Base-by-base conservation (phyloP, 306 rosid species). In the Corylus heterophylla region DNA sequence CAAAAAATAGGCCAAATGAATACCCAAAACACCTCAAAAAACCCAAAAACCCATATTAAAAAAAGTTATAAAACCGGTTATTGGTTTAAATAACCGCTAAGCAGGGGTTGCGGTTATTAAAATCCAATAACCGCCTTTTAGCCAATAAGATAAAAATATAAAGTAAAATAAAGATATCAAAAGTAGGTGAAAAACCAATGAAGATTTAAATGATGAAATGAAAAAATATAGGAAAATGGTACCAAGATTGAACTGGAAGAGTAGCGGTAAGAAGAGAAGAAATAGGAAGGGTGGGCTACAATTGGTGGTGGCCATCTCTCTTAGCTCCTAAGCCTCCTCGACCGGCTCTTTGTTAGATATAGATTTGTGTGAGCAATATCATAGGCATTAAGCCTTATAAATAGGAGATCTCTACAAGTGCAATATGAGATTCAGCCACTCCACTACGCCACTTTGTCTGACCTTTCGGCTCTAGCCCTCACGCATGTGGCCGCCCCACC, bases 381-480 rank as follows among this genome's bases (percentile, higher is more conserved):
- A 0, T 1, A 25, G n/a, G 51, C 78, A 31, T 31, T 42, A 0
- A 1, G 14, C 84, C 74, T 83, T 86, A 86, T 88, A 88, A 85
- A 90, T 79, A 63, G 73, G 10, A 61, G 77, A 42, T 64, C 22
- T 66, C 7, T 7, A 14, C 7, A 16, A 8, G 68, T 63, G 29
- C 69, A 58, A 47, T 56, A 75, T 59, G 54, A 56, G 78, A 79
- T 4, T 18, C 7, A 48, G 20, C 76, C 63, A 52, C 74, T 76
- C 91, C 94, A 88, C 90, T 83, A 54, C 52, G 90, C 90, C 83
- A 81, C 84, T 75, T 79, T 81, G 73, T 85, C 83, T 85, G 92
- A 90, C 89, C 49, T 86, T 76, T 48, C 35, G 25, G 13, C 7
- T 0, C 16, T 39, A 14, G 29, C 59, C 74, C 54, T 17, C 89